A percentile compares a stretch with the other conserved stretches of the same genome.
phyloP scores from a whole-genome alignment of 352 stramenopile species.

The Globisporangium lucens region DNA sequence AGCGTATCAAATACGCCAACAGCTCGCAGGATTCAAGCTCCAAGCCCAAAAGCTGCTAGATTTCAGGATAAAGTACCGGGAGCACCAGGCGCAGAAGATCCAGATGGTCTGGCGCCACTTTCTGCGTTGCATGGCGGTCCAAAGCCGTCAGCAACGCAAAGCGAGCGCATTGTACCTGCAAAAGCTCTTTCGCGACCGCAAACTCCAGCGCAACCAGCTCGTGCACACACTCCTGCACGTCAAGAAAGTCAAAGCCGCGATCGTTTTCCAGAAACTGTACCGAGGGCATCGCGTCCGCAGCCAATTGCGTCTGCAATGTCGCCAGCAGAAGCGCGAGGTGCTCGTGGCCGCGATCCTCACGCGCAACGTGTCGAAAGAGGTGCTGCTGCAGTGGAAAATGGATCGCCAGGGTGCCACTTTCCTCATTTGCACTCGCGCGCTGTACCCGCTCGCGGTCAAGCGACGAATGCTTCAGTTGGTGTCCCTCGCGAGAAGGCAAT shows the following conservation, averaged over 20 bases:
- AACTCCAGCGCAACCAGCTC: constrained; percentile 36
- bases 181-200: constrained; percentile 28
- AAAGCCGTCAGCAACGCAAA: constrained; percentile 25
- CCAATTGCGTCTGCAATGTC: constrained; percentile 14
- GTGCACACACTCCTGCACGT: constrained; percentile 33
- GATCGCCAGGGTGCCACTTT: constrained; percentile 43
- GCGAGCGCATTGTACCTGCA: constrained; percentile 34
- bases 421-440: constrained; percentile 32
- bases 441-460: constrained; percentile 46
- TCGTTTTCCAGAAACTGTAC: constrained; percentile 40
- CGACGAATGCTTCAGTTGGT: constrained; percentile 27
- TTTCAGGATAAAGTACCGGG: constrained; percentile 42
- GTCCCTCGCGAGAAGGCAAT: constrained; percentile 20
- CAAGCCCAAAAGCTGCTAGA: constrained; percentile 33
- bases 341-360: constrained; percentile 31
- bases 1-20: constrained; percentile 23
- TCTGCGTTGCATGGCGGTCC: constrained; percentile 20
- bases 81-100: constrained; percentile 41
- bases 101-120: constrained; percentile 48
- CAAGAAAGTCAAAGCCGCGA: constrained; percentile 29
- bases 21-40: constrained; percentile 21
- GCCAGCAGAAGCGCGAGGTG: constrained; percentile 23
- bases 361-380: constrained; percentile 37
- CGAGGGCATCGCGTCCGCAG: constrained; percentile 32
- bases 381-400: constrained; percentile 40